A percentile compares a stretch with the other conserved stretches of the same genome.
These are phyloP conservation scores for Globisporangium canariense DNA, from an alignment of 352 stramenopile genomes.

Conservation along the genomic window DNA sequence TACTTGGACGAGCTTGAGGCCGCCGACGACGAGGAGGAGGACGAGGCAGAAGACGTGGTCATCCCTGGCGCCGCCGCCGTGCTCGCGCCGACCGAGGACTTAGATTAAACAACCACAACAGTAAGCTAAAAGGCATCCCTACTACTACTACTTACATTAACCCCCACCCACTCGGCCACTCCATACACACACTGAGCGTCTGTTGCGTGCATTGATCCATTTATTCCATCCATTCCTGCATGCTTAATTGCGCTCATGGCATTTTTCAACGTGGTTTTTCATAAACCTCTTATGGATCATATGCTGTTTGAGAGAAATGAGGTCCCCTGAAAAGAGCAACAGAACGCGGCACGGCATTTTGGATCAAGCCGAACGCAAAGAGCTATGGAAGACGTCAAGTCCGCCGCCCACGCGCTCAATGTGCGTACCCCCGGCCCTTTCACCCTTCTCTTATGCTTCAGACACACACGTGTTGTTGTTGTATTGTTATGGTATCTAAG, in stretches of 20 bases:
- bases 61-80: slow-evolving; percentile 23
- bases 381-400: slow-evolving; percentile 44
- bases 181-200: background rate
- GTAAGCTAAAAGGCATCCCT: slow-evolving; percentile 1
- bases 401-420: slow-evolving; percentile 38
- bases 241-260: background rate
- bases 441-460: background rate
- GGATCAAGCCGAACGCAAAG: background rate
- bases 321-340: background rate
- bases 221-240: background rate
- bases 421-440: slow-evolving; percentile 16
- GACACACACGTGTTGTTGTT: background rate
- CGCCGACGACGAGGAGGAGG: slow-evolving; percentile 48
- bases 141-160: slow-evolving; percentile 14
- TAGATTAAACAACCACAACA: slow-evolving; percentile 65
- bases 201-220: background rate
- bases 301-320: background rate
- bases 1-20: slow-evolving; percentile 71
- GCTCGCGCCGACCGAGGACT: slow-evolving; percentile 58
- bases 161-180: background rate
- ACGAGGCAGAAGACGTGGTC: slow-evolving; percentile 30
- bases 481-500: background rate
- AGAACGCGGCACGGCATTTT: slow-evolving; percentile 5
- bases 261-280: background rate
- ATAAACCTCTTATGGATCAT: background rate